phyloP scores from a whole-genome alignment of 768 basidiomycete genomes.

The Artomyces pyxidatus region DNA sequence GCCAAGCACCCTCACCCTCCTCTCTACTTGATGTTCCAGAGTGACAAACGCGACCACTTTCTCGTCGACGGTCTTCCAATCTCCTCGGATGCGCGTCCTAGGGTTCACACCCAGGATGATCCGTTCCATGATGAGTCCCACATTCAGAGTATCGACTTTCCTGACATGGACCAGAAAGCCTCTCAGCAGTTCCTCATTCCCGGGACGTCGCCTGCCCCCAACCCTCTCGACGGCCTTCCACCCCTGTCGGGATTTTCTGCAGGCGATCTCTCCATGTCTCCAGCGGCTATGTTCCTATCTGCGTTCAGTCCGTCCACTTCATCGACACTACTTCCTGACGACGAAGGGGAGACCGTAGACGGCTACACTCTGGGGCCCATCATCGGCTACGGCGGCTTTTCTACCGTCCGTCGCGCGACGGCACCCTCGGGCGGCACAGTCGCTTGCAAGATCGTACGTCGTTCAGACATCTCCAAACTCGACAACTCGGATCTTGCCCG shows the following conservation, averaged over 20 bases:
- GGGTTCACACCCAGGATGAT: no score
- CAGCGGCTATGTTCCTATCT: slow-evolving; percentile 69
- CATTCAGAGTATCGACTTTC: no score
- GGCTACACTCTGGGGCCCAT: slow-evolving; percentile 71
- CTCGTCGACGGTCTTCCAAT: no score
- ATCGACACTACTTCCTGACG: slow-evolving; percentile 40
- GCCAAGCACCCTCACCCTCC: no score
- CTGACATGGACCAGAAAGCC: no score
- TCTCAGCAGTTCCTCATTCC: not conserved
- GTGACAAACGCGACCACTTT: no score
- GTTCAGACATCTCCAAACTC: slow-evolving; percentile 46
- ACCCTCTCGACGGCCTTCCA: slow-evolving; percentile 1
- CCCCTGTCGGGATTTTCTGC: slow-evolving; percentile 9
- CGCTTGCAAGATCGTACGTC: slow-evolving; percentile 79
- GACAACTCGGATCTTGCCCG: slow-evolving; percentile 37
- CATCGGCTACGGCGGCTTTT: slow-evolving; percentile 77
- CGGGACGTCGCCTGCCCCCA: slow-evolving; percentile 1
- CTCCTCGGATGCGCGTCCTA: no score
- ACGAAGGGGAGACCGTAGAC: slow-evolving; percentile 56
- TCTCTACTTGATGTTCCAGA: no score
- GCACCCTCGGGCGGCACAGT: slow-evolving; percentile 53
- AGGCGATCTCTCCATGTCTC: slow-evolving; percentile 34
- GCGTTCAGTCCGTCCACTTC: slow-evolving; percentile 42
- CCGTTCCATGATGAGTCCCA: no score
- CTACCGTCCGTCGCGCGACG: slow-evolving; percentile 65